Percentiles rank a stretch among this genome's conserved stretches.
Evolutionary conservation across 2,329 filamentous ascomycete genomes (phyloP).

Genomic region (Thermothelomyces thermophilus): DNA sequence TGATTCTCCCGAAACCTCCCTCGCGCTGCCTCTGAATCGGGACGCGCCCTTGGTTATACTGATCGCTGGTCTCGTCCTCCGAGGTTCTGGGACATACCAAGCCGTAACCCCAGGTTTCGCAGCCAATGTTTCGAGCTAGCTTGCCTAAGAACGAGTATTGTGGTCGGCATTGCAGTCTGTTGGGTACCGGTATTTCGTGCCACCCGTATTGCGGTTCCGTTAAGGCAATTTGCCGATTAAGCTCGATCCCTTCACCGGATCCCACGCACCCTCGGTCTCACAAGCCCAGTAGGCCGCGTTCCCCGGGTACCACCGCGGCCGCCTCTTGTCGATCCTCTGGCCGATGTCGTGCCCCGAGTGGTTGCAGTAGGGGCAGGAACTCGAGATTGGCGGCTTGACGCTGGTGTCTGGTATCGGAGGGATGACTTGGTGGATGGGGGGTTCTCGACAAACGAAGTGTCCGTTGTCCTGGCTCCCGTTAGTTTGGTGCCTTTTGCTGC

Average conservation of each 20-base stretch:
- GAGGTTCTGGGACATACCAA: too few species aligned
- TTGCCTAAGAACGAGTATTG: too few species aligned
- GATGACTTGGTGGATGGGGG: slow-evolving; percentile 53
- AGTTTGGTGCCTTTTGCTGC: slow-evolving; percentile 8
- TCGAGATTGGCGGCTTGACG: slow-evolving; percentile 41
- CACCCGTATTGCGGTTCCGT: neutral
- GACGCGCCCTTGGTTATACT: neutral
- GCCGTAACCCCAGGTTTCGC: too few species aligned
- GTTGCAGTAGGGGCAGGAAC: slow-evolving; percentile 38
- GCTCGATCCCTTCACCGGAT: slow-evolving; percentile 7
- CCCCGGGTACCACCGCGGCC: slow-evolving; percentile 34
- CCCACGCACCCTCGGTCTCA: slow-evolving; percentile 15
- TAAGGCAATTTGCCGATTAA: neutral
- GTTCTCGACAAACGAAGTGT: slow-evolving; percentile 86
- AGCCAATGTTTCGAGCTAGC: neutral
- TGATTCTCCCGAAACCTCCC: too few species aligned
- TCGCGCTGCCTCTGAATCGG: neutral
- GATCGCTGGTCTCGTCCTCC: too few species aligned
- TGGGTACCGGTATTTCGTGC: too few species aligned
- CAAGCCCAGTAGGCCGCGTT: slow-evolving; percentile 35
- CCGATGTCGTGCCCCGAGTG: slow-evolving; percentile 19
- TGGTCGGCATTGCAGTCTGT: too few species aligned
- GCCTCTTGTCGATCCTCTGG: slow-evolving; percentile 33
- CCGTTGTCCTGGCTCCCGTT: slow-evolving; percentile 62
- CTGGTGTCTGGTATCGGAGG: slow-evolving; percentile 40